Percentiles rank a stretch among this genome's conserved stretches.
phyloP scores from a whole-genome alignment of 257 asterid genomes.

The Craterostigma plantagineum region DNA sequence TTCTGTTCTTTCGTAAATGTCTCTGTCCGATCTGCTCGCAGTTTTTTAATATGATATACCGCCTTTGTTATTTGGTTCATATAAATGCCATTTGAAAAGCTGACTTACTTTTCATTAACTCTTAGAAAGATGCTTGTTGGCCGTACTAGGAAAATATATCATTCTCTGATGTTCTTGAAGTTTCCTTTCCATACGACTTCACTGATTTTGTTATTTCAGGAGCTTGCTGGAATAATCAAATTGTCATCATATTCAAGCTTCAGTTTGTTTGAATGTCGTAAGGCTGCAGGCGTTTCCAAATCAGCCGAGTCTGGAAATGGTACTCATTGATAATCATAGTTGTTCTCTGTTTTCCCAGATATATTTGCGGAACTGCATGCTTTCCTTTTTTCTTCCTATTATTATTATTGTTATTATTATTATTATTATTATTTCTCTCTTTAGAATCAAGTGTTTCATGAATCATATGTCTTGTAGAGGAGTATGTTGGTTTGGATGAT shows the following conservation, averaged over 20 bases:
- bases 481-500: slow-evolving; percentile 83
- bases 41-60: too few relatives aligned
- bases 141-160: too few relatives aligned
- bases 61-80: too few relatives aligned
- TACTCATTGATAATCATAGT: slow-evolving; percentile 13
- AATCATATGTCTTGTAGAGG: slow-evolving; percentile 29
- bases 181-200: not conserved
- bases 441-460: too few relatives aligned
- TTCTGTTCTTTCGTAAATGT: slow-evolving; percentile 6
- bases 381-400: not conserved
- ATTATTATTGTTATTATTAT: too few relatives aligned
- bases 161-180: too few relatives aligned
- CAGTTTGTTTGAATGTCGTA: slow-evolving; percentile 85
- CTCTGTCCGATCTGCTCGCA: too few relatives aligned
- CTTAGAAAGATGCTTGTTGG: too few relatives aligned
- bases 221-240: slow-evolving; percentile 89
- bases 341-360: not conserved
- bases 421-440: not conserved
- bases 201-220: slow-evolving; percentile 29
- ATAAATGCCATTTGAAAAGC: too few relatives aligned
- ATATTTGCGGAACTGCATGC: not conserved
- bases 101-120: too few relatives aligned
- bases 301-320: slow-evolving; percentile 84
- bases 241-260: slow-evolving; percentile 80
- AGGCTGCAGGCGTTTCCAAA: slow-evolving; percentile 78